phyloP scores from a whole-genome alignment of 768 basidiomycete genomes.

The Crucibulum laeve region DNA sequence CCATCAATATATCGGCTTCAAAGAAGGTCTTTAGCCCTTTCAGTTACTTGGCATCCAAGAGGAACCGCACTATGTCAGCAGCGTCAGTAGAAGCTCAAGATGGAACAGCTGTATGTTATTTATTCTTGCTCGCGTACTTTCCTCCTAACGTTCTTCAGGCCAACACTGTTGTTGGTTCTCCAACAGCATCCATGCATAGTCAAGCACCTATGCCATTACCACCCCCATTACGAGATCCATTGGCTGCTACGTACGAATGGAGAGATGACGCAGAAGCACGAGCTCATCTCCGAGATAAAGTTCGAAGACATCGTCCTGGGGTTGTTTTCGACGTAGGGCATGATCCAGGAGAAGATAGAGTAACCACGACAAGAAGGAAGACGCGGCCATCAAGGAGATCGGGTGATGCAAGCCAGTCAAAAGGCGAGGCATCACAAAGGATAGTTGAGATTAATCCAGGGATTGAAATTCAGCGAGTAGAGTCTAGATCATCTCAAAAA shows the following conservation, averaged over 20 bases:
- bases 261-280: conserved; percentile 53
- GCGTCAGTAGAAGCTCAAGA: conserved; percentile 77
- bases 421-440: too few relatives aligned
- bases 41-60: conserved; percentile 51
- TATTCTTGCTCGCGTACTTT: conserved; percentile 3
- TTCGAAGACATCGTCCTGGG: conserved; percentile 49
- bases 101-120: conserved; percentile 61
- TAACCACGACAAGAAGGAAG: conserved; percentile 13
- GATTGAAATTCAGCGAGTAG: too few relatives aligned
- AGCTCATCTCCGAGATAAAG: conserved; percentile 31
- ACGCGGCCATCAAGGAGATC: conserved; percentile 4
- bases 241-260: conserved; percentile 66
- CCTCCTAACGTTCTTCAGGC: conserved; percentile 32
- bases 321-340: conserved; percentile 64
- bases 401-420: neutral
- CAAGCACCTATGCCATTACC: conserved; percentile 48
- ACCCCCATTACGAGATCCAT: conserved; percentile 62
- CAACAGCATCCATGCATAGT: conserved; percentile 66
- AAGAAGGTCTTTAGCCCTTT: conserved; percentile 57
- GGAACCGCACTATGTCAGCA: conserved; percentile 64
- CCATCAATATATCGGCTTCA: conserved; percentile 34
- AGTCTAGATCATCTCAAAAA: too few relatives aligned
- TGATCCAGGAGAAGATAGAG: conserved; percentile 41
- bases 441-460: too few relatives aligned
- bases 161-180: conserved; percentile 73